Conservation (phyloP, 1,284 basidiomycete species). For the Tremellales sp. region DNA sequence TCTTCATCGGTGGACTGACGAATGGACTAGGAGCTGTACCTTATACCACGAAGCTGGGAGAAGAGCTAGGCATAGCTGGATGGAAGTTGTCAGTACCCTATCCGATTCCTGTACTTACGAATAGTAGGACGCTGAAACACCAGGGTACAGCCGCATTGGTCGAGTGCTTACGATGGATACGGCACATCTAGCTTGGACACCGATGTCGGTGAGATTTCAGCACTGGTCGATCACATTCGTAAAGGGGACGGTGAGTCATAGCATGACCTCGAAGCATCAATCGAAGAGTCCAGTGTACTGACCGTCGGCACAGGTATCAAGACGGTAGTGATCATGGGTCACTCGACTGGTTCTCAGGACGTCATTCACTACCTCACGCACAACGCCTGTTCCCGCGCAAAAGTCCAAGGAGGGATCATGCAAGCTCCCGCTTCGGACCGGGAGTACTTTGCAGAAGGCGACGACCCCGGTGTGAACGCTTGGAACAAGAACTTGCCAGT, state of each 20-base stretch:
- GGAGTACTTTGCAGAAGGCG: constrained; percentile 27
- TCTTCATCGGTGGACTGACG: constrained; percentile 46
- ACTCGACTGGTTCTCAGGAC: constrained; percentile 49
- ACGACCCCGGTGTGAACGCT: constrained; percentile 1
- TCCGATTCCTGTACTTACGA: not conserved
- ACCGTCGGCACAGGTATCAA: constrained; percentile 8
- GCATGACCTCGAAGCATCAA: not conserved
- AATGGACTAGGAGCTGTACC: constrained; percentile 40
- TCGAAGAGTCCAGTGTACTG: not conserved
- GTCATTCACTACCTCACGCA: constrained; percentile 43
- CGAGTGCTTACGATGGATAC: constrained; percentile 40
- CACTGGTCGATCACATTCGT: constrained; percentile 34
- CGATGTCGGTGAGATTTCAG: constrained; percentile 39
- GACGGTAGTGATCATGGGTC: constrained; percentile 44
- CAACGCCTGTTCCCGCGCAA: constrained; percentile 7
- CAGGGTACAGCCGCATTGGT: constrained; percentile 46
- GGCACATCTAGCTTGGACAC: constrained; percentile 34
- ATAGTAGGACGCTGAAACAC: not conserved
- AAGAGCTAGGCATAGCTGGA: constrained; percentile 23
- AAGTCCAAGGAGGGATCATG: constrained; percentile 44
- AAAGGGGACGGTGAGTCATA: constrained; percentile 19
- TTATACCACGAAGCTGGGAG: constrained; percentile 29
- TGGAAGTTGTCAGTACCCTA: constrained; percentile 43
- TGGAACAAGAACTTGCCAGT: constrained; percentile 17
- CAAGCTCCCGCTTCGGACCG: constrained; percentile 48